Evolutionary conservation across 192 early-diverging fungal genomes (phyloP).

Genomic region (Dissophora ornata): DNA sequence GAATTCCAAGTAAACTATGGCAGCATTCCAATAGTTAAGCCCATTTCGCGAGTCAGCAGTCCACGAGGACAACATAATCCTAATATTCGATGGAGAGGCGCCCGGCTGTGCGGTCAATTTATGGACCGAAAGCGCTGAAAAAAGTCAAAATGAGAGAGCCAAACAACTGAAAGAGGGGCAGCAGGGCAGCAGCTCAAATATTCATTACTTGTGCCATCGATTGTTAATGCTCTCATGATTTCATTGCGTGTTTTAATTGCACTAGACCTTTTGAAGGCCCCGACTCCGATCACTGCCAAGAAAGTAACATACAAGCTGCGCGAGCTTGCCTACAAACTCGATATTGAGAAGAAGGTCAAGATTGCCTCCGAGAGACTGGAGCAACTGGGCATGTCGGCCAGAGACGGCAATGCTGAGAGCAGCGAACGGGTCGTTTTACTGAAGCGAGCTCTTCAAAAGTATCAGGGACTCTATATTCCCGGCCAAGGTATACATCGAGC

Average conservation of each 20-base stretch:
- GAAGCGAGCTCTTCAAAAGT: constrained; percentile 81
- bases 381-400: constrained; percentile 60
- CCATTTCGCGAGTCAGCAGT: too few relatives aligned
- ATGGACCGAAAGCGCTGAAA: constrained; percentile 11
- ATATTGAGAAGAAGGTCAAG: constrained; percentile 92
- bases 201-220: neutral
- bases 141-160: neutral
- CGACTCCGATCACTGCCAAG: constrained; percentile 70
- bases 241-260: too few relatives aligned
- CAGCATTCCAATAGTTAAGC: too few relatives aligned
- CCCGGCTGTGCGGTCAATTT: constrained; percentile 13
- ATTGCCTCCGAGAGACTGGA: constrained; percentile 83
- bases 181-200: neutral
- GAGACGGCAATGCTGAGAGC: constrained; percentile 67
- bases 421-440: constrained; percentile 79
- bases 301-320: constrained; percentile 85
- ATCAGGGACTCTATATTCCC: constrained; percentile 88
- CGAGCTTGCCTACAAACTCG: constrained; percentile 90
- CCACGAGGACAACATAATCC: too few relatives aligned
- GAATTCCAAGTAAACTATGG: neutral
- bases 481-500: constrained; percentile 66
- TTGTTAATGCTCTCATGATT: constrained; percentile 1
- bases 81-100: neutral
- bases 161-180: neutral
- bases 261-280: constrained; percentile 76